These are phyloP conservation scores for Botryotinia calthae DNA, from an alignment of 2,329 filamentous ascomycete species.

Conservation along the genomic window DNA sequence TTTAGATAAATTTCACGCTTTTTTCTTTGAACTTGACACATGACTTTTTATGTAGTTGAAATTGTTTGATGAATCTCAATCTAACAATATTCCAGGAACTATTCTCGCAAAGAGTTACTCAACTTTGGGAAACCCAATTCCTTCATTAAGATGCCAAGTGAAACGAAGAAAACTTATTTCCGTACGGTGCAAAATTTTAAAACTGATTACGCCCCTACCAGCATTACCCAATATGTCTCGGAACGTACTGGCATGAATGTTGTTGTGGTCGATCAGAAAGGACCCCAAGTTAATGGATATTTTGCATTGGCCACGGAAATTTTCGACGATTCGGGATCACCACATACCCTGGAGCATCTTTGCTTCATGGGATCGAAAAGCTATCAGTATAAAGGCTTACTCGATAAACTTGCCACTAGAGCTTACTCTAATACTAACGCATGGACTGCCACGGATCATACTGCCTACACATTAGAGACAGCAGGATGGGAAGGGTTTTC, in stretches of 20 bases:
- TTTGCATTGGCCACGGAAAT: constrained; percentile 97
- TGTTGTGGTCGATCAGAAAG: constrained; percentile 85
- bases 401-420: constrained; percentile 90
- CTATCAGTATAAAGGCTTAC: constrained; percentile 90
- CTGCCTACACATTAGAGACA: constrained; percentile 90
- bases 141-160: constrained; percentile 52
- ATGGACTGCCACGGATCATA: constrained; percentile 96
- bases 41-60: not conserved
- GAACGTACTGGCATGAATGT: constrained; percentile 92
- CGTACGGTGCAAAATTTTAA: constrained; percentile 82
- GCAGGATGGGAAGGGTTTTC: constrained; percentile 97
- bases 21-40: not conserved
- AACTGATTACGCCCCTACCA: constrained; percentile 84
- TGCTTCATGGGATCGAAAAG: constrained; percentile 89
- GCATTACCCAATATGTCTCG: constrained; percentile 94
- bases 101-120: not conserved
- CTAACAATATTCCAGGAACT: constrained; percentile 2
- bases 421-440: constrained; percentile 95
- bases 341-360: constrained; percentile 79
- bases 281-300: constrained; percentile 92
- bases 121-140: constrained; percentile 4
- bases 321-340: constrained; percentile 92
- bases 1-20: not conserved
- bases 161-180: constrained; percentile 59
- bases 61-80: not conserved